These are phyloP conservation scores for Colletotrichum gloeosporioides DNA, from an alignment of 2,329 filamentous ascomycete genomes.

Conservation along the genomic window DNA sequence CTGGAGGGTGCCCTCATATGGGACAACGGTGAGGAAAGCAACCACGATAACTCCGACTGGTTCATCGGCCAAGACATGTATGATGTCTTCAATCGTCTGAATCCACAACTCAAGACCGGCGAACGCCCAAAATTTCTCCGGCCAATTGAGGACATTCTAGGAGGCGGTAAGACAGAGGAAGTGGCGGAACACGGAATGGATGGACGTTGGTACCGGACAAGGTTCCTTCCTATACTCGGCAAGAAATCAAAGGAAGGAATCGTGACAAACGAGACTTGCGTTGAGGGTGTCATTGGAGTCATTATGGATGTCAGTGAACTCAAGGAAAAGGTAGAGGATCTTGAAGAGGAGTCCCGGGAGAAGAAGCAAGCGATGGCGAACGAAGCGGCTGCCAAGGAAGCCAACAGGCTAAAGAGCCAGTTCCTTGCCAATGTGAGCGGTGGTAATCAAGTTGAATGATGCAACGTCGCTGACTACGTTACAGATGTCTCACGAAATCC, in stretches of 20 bases:
- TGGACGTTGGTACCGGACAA: constrained; percentile 73
- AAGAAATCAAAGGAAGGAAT: constrained; percentile 59
- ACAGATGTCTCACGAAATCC: constrained; percentile 79
- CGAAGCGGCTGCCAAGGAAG: constrained; percentile 80
- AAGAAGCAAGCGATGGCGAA: constrained; percentile 76
- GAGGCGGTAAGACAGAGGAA: constrained; percentile 64
- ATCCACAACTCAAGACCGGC: constrained; percentile 45
- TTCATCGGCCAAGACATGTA: constrained; percentile 68
- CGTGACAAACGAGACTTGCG: constrained; percentile 48
- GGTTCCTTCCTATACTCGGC: constrained; percentile 70
- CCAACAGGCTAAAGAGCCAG: constrained; percentile 79
- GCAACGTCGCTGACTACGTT: not conserved
- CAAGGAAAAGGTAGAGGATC: constrained; percentile 66
- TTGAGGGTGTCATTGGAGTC: constrained; percentile 79
- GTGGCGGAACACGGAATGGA: constrained; percentile 66
- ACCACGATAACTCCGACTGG: constrained; percentile 46
- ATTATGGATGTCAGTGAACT: constrained; percentile 81
- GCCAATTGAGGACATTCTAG: constrained; percentile 68
- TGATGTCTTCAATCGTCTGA: constrained; percentile 63
- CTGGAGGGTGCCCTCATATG: constrained; percentile 72
- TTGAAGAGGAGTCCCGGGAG: constrained; percentile 69
- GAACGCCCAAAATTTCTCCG: constrained; percentile 56
- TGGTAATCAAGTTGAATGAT: not conserved
- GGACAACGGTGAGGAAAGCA: constrained; percentile 40
- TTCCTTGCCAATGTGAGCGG: constrained; percentile 69